Base-by-base conservation (phyloP, 768 basidiomycete genomes). In the Termitomyces bulborhizus region DNA sequence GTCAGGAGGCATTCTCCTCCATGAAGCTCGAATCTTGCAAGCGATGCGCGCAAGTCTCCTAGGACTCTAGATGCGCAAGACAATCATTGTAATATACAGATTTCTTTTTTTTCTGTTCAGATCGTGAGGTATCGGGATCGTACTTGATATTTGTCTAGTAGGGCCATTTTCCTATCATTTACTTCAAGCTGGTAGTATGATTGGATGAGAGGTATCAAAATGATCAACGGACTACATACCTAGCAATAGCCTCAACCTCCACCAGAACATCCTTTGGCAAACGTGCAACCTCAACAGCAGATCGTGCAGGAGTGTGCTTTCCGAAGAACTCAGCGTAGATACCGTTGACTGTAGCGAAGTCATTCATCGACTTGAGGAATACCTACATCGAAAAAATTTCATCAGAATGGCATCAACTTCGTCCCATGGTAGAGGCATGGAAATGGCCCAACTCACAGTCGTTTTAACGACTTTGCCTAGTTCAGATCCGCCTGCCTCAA, bases 241-340 rank as follows among this genome's bases (percentile, higher is more conserved):
- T 86, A 12, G 85, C 91, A 69, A 94, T 88, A 57, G 83, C 85
- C 71, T 98, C 96, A 53, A 98, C 82, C 78, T 98, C 96, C 49
- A 97, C 85, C 36, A 95, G 76, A 8, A 92, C 95, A 64, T 93
- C 90, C 68, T 87, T 91, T 9, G 96, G 96, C 51, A 98, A 78
- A 44, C 92, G 78, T 34, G 87, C 76, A 32, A 93, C 92, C 74
- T 98, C 93, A 51, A 99, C 91, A 32, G 89, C 84, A 31, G 93
- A 93, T 58, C 97, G 79, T 3, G 97, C 94, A 46, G 97, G 96
- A 70, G 90, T 94, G 74, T 95, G 90, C 32, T 82, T 78, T 9
- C 90, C 93, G 67, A 98, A 98, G 71, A 90, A 87, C 53, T 81
- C 75, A 36, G 81, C 81, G 68, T 97, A 98, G 58, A 93, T 76